Evolutionary conservation across 2,329 filamentous ascomycete genomes (phyloP).

Genomic region (Verticillium klebahnii): DNA sequence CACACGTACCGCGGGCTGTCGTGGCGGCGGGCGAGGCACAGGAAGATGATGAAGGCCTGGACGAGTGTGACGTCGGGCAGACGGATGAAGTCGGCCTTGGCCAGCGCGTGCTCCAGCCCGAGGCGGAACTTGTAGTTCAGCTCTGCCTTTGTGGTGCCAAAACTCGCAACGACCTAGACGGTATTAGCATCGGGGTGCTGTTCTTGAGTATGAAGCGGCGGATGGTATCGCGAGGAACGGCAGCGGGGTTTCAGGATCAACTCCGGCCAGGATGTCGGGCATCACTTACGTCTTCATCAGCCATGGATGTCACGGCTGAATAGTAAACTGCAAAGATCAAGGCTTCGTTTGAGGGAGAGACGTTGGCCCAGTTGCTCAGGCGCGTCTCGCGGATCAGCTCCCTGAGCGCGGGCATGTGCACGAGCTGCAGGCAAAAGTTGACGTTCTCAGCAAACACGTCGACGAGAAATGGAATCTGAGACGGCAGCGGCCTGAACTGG

Average conservation of each 20-base stretch:
- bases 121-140: slow-evolving; percentile 45
- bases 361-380: slow-evolving; percentile 17
- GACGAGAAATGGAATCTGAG: slow-evolving; percentile 49
- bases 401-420: slow-evolving; percentile 40
- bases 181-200: background rate
- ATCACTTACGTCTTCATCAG: slow-evolving; percentile 47
- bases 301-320: slow-evolving; percentile 50
- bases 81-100: slow-evolving; percentile 57
- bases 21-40: slow-evolving; percentile 47
- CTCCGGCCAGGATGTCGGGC: background rate
- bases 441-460: slow-evolving; percentile 47
- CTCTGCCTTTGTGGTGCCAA: slow-evolving; percentile 41
- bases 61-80: slow-evolving; percentile 54
- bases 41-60: slow-evolving; percentile 57
- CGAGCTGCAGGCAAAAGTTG: slow-evolving; percentile 35
- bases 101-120: slow-evolving; percentile 54
- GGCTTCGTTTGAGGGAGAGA: slow-evolving; percentile 42
- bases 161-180: slow-evolving; percentile 28
- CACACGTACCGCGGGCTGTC: slow-evolving; percentile 53
- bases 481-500: slow-evolving; percentile 46
- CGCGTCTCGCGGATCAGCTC: slow-evolving; percentile 32
- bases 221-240: too few relatives aligned
- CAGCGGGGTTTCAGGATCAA: too few relatives aligned
- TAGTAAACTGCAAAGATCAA: slow-evolving; percentile 56
- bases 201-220: slow-evolving; percentile 2